These are phyloP conservation scores for Ascodesmis nigricans DNA, from an alignment of 495 filamentous ascomycete species.

Conservation along the genomic window DNA sequence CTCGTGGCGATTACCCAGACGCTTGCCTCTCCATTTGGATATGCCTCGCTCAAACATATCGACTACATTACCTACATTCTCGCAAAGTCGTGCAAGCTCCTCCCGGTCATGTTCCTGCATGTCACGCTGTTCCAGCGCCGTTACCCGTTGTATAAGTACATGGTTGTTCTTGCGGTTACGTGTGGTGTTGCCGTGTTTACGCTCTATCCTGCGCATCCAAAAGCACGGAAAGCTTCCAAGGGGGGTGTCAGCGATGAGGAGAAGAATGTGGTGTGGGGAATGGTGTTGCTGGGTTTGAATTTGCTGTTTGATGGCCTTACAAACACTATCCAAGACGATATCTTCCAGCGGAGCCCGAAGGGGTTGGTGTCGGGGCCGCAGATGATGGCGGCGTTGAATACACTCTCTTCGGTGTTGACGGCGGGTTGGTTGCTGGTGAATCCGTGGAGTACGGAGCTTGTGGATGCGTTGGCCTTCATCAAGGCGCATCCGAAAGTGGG, in stretches of 20 bases:
- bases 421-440: slow-evolving; percentile 49
- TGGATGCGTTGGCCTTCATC: slow-evolving; percentile 60
- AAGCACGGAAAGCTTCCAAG: slow-evolving; percentile 35
- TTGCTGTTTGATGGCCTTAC: slow-evolving; percentile 88
- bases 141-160: slow-evolving; percentile 92
- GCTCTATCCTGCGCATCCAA: slow-evolving; percentile 45
- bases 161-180: slow-evolving; percentile 75
- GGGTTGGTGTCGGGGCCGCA: slow-evolving; percentile 46
- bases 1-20: slow-evolving; percentile 72
- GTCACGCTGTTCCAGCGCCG: slow-evolving; percentile 72
- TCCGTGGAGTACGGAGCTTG: slow-evolving; percentile 63
- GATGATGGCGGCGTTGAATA: slow-evolving; percentile 98
- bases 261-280: slow-evolving; percentile 46
- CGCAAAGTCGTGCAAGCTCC: slow-evolving; percentile 90
- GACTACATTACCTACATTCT: slow-evolving; percentile 99
- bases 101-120: slow-evolving; percentile 93
- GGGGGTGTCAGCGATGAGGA: slow-evolving; percentile 26
- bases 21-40: slow-evolving; percentile 83
- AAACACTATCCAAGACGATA: slow-evolving; percentile 89
- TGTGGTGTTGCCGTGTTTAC: slow-evolving; percentile 89
- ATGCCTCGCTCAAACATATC: slow-evolving; percentile 78
- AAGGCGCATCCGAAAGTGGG: slow-evolving; percentile 51
- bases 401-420: slow-evolving; percentile 57
- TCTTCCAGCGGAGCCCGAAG: slow-evolving; percentile 34
- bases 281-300: slow-evolving; percentile 73